Conservation (phyloP, 2,329 filamentous ascomycete genomes). For the Fusarium sp. region DNA sequence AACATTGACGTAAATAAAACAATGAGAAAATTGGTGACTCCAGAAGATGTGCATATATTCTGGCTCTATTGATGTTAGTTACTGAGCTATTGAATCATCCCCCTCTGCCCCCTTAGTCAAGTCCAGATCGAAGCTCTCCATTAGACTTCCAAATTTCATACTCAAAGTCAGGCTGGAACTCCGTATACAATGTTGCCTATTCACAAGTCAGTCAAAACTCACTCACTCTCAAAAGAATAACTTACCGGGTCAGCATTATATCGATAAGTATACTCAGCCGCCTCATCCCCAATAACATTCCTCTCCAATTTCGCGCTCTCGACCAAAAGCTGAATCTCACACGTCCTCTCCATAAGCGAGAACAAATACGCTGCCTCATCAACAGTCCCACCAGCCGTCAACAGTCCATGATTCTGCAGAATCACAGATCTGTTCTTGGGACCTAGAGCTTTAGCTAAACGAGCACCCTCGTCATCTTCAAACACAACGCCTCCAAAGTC, state of each 20-base stretch:
- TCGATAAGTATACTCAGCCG: conserved; percentile 54
- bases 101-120: background rate
- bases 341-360: conserved; percentile 48
- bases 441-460: conserved; percentile 68
- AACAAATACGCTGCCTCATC: conserved; percentile 76
- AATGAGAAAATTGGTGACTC: too few species aligned
- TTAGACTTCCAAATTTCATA: conserved; percentile 49
- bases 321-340: conserved; percentile 50
- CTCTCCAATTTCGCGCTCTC: conserved; percentile 46
- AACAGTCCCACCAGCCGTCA: conserved; percentile 72
- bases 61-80: background rate
- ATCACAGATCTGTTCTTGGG: conserved; percentile 63
- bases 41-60: background rate
- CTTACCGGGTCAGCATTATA: conserved; percentile 48
- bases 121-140: conserved; percentile 36
- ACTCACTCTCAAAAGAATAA: background rate
- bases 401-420: conserved; percentile 71
- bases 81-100: background rate
- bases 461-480: conserved; percentile 67
- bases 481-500: conserved; percentile 73
- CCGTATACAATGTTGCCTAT: conserved; percentile 48
- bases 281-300: conserved; percentile 50
- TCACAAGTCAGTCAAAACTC: background rate
- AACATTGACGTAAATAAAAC: background rate
- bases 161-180: conserved; percentile 52